These are phyloP conservation scores for Cutaneotrichosporon cyanovorans DNA, from an alignment of 1,284 basidiomycete species.

Conservation along the genomic window DNA sequence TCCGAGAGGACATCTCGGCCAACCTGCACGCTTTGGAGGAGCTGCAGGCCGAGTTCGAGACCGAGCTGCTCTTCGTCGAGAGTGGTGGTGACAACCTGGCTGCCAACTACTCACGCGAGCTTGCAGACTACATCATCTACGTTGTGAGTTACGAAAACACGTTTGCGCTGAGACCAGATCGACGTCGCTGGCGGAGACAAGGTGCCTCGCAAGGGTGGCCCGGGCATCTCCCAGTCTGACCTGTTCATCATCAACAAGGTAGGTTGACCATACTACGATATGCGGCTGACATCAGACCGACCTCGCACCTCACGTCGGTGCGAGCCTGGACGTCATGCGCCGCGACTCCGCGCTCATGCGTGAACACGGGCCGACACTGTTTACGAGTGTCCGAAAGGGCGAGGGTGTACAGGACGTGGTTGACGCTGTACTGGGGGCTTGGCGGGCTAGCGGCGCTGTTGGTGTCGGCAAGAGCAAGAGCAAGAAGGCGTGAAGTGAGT, in stretches of 20 bases:
- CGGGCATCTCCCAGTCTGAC: constrained; percentile 86
- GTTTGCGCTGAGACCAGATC: constrained; percentile 41
- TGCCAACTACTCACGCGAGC: constrained; percentile 92
- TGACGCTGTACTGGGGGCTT: constrained; percentile 75
- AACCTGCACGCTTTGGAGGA: constrained; percentile 93
- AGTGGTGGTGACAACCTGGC: constrained; percentile 92
- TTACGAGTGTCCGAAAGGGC: constrained; percentile 73
- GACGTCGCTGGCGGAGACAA: constrained; percentile 84
- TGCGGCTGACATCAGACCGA: constrained; percentile 58
- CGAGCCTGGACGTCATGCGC: constrained; percentile 90
- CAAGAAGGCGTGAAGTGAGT: constrained; percentile 16
- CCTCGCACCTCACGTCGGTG: constrained; percentile 84
- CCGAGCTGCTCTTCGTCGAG: constrained; percentile 84
- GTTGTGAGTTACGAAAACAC: constrained; percentile 54
- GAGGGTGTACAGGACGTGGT: constrained; percentile 77
- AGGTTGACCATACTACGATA: constrained; percentile 12
- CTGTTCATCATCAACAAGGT: constrained; percentile 93
- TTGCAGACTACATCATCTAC: constrained; percentile 96
- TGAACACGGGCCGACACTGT: constrained; percentile 87
- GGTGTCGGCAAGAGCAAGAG: constrained; percentile 24
- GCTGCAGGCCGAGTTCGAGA: constrained; percentile 80
- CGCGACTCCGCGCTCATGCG: constrained; percentile 89
- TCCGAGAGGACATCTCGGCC: constrained; percentile 93
- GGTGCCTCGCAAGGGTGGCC: constrained; percentile 94
- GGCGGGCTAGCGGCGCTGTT: constrained; percentile 55